phyloP scores from a whole-genome alignment of 2,329 filamentous ascomycete species.

The Stemphylium vesicarium region DNA sequence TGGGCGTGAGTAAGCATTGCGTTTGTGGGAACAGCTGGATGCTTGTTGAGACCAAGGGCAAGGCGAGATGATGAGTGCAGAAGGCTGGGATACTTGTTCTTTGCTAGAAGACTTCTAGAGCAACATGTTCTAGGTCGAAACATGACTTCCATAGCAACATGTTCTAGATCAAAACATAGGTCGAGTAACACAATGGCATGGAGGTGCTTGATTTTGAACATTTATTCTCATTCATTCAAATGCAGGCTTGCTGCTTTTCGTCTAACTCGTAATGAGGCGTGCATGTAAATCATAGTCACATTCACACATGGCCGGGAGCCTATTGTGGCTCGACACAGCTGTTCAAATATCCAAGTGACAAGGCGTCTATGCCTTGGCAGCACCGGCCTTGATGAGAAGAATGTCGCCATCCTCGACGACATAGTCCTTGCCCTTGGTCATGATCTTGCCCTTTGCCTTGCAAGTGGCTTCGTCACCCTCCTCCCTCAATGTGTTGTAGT shows the following conservation, averaged over 20 bases:
- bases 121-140: no score
- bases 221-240: constrained; percentile 30
- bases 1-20: constrained; percentile 49
- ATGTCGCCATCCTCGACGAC: constrained; percentile 83
- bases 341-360: neutral
- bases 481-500: constrained; percentile 81
- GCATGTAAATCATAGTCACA: constrained; percentile 15
- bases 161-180: neutral
- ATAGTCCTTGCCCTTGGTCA: constrained; percentile 99
- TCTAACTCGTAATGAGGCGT: constrained; percentile 20
- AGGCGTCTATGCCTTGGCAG: constrained; percentile 68
- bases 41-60: constrained; percentile 37
- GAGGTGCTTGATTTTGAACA: neutral
- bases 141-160: neutral
- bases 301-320: constrained; percentile 5
- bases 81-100: no score
- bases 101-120: no score
- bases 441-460: constrained; percentile 92
- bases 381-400: constrained; percentile 88
- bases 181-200: no score
- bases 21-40: constrained; percentile 49
- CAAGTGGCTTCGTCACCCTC: constrained; percentile 86
- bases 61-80: constrained; percentile 2
- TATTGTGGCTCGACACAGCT: neutral
- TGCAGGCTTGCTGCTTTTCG: constrained; percentile 26